Evolutionary conservation across 2,329 filamentous ascomycete species (phyloP), one percentile per base, ranked within the genome.

Genomic region (Aspergillus versicolor): DNA sequence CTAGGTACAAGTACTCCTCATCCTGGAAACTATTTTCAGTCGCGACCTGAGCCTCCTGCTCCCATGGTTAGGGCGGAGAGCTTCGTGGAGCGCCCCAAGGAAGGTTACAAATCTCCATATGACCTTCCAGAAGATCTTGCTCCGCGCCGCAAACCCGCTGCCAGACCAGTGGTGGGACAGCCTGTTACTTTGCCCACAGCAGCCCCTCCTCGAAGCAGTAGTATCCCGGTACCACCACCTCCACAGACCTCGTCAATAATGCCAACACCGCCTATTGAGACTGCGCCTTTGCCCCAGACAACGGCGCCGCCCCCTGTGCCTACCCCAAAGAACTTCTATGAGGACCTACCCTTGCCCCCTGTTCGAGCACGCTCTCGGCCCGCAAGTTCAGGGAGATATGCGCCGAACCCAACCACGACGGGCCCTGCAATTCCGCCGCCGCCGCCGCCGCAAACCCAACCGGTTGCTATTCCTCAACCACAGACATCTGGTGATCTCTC

Each of bases 81-180:
- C 74, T 99, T 96, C 73, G 91, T 84, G 5, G 89, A 93, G 73
- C 95, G 95, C 73, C 80, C 91, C 3, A 97, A 96, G 75, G 90
- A 90, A 55, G 92, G 93, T 7, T 99, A 99, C 71, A 84, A 88
- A 48, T 97, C 93, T 19, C 94, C 94, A 0, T 99, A 97, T 67
- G 95, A 99, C 75, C 81, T 99, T 19, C 94, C 94, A 4, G 90
- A 94, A 75, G 93, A 97, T 54, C 83, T 99, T 30, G 84, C 81
- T 24, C 72, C 74, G 24, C 75, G 88, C 67, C 81, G 86, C 72
- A 88, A 89, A 78, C 80, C 88, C 52, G 73, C 83, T 66, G 84
- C 84, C 57, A 83, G 84, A 52, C 74, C 82, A 43, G 76, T 79
- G 5, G 77, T 77, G 56, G 70, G 75, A 48, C 68, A 75, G 37